phyloP scores from a whole-genome alignment of 2,329 filamentous ascomycete species.

The Nigrospora osmanthi region DNA sequence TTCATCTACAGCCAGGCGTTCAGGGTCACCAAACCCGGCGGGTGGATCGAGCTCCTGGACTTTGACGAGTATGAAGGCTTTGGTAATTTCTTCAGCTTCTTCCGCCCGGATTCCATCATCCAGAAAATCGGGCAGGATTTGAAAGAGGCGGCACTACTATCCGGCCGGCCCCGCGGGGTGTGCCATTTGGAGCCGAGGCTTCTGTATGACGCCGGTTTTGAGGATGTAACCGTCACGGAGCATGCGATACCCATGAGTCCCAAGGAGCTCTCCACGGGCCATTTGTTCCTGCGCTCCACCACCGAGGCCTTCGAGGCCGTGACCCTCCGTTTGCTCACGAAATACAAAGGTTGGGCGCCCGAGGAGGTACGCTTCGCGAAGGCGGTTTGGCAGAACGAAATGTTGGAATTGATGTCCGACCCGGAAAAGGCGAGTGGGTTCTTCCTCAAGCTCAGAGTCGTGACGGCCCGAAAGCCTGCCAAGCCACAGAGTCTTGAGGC shows the following conservation, averaged over 20 bases:
- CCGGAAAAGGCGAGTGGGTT: slow-evolving; percentile 32
- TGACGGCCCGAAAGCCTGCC: slow-evolving; percentile 42
- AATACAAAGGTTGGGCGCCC: slow-evolving; percentile 43
- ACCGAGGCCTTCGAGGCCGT: slow-evolving; percentile 42
- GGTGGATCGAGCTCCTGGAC: slow-evolving; percentile 49
- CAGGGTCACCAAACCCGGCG: slow-evolving; percentile 46
- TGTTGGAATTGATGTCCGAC: slow-evolving; percentile 32
- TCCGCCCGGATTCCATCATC: slow-evolving; percentile 36
- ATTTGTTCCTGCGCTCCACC: slow-evolving; percentile 45
- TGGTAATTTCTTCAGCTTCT: slow-evolving; percentile 27
- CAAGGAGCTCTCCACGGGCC: slow-evolving; percentile 37
- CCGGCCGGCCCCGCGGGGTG: slow-evolving; percentile 36
- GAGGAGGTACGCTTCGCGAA: slow-evolving; percentile 39
- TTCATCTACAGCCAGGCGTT: slow-evolving; percentile 45
- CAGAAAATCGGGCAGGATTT: slow-evolving; percentile 32
- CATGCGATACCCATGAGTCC: slow-evolving; percentile 40
- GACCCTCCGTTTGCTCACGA: slow-evolving; percentile 42
- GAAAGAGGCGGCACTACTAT: slow-evolving; percentile 30
- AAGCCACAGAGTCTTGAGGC: no score
- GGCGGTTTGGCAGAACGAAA: slow-evolving; percentile 23
- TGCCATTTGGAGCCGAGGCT: slow-evolving; percentile 36
- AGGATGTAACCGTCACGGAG: slow-evolving; percentile 38
- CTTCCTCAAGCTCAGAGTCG: slow-evolving; percentile 37
- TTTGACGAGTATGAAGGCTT: slow-evolving; percentile 38
- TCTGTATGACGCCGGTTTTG: slow-evolving; percentile 41